A percentile compares a stretch with the other conserved stretches of the same genome.
These are phyloP conservation scores for Solanum pinnatisectum DNA, from an alignment of 257 asterid species.

Conservation along the genomic window DNA sequence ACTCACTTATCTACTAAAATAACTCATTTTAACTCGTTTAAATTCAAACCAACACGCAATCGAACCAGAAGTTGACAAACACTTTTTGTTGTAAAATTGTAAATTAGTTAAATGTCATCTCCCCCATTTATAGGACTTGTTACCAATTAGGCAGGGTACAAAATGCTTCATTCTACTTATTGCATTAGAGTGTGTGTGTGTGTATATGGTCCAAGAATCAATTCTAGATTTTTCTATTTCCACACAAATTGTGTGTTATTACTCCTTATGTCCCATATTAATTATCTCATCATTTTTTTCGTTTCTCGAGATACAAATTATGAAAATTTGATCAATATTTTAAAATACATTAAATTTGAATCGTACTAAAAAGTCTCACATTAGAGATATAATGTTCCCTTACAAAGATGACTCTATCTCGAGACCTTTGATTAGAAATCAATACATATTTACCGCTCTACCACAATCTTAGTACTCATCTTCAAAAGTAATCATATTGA, in stretches of 20 bases:
- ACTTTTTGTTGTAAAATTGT: no score
- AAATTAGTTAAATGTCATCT: neutral
- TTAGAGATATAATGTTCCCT: fast-evolving
- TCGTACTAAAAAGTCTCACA: neutral
- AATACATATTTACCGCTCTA: neutral
- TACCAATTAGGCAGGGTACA: neutral
- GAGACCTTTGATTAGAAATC: neutral
- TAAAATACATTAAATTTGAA: neutral
- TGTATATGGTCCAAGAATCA: neutral
- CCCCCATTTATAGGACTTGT: neutral
- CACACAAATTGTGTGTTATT: neutral
- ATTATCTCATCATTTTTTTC: neutral
- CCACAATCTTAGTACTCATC: neutral
- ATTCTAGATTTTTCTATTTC: neutral
- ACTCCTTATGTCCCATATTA: neutral
- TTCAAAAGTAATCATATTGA: neutral
- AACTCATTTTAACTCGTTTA: no score
- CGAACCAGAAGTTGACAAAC: no score
- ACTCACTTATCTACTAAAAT: no score
- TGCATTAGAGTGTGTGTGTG: neutral
- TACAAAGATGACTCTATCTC: neutral
- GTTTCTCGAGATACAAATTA: neutral
- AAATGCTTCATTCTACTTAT: neutral
- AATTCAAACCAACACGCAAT: no score
- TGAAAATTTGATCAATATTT: neutral